Evolutionary conservation across 768 basidiomycete genomes (phyloP).

Genomic region (Trametes coccinea): DNA sequence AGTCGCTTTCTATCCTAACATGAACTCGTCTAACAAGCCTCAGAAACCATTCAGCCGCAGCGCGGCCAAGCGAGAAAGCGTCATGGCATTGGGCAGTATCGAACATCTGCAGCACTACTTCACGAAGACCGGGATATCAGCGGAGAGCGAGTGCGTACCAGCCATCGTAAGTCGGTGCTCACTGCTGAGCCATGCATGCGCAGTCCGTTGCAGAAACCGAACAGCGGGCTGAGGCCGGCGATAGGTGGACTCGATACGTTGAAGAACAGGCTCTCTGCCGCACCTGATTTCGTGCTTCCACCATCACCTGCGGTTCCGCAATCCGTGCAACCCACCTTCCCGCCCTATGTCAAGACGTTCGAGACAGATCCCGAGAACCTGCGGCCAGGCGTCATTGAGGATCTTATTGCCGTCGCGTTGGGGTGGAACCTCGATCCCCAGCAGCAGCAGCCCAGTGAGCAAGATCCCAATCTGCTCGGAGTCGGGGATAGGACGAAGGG

Average conservation of each 20-base stretch:
- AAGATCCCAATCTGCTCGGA: conserved; percentile 27
- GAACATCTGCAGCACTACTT: conserved; percentile 96
- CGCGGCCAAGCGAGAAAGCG: conserved; percentile 91
- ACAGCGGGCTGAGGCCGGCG: conserved; percentile 72
- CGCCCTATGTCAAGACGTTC: conserved; percentile 61
- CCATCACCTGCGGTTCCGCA: conserved; percentile 65
- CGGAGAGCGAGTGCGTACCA: conserved; percentile 68
- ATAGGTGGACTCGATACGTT: conserved; percentile 53
- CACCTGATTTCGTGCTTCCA: conserved; percentile 61
- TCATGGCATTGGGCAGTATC: conserved; percentile 94
- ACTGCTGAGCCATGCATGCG: conserved; percentile 3
- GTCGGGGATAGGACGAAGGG: conserved; percentile 22
- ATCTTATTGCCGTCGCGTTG: conserved; percentile 61
- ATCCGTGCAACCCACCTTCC: conserved; percentile 43
- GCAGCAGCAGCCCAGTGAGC: conserved; percentile 8
- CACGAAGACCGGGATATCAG: conserved; percentile 79
- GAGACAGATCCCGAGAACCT: conserved; percentile 78
- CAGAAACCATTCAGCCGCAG: conserved; percentile 86
- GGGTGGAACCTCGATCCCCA: conserved; percentile 56
- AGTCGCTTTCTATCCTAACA: conserved; percentile 77
- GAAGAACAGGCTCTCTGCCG: conserved; percentile 42
- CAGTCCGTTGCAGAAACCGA: conserved; percentile 49
- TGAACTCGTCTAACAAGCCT: conserved; percentile 68
- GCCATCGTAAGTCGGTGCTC: conserved; percentile 18
- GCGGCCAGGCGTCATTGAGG: conserved; percentile 75